Base-by-base conservation (phyloP, 768 basidiomycete species). In the Boletus coccyginus region DNA sequence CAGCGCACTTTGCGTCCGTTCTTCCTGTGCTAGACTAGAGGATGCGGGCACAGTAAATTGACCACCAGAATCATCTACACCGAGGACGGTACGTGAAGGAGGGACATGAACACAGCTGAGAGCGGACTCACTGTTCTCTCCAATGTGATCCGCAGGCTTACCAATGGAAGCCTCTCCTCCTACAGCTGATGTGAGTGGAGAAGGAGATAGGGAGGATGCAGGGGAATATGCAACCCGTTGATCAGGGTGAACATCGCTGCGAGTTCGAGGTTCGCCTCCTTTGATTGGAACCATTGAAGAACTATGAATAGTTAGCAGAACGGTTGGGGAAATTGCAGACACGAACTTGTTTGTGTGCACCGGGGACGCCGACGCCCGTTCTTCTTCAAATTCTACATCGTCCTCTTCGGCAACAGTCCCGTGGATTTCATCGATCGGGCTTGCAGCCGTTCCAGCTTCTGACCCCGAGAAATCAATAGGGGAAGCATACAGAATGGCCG, bases 321-420 rank as follows among this genome's bases (percentile, higher is more conserved):
- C 10, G 1, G 12, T 32, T 0, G 3, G 12, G 9, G 3, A 41
- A 29, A 17, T 48, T 7, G 14, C 36, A n/a, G 3, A 43, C 8
- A 38, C 33, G 32, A 36, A 62, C 61, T 36, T n/a, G 13, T 61
- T 32, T n/a, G 47, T 29, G 16, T 53, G 44, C 19, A 24, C 19
- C 40, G 50, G 44, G 5, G 52, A 3, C 0, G 35, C 17, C 4
- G 19, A 48, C 3, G 2, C 27, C 21, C 21, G 21, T 14, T 43
- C 43, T 17, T 39, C 47, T 35, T 52, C 57, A 31, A n/a, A 33
- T 32, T 36, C 56, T 3, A 38, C 44, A 9, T 51, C 21, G 21
- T 21, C 39, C 16, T 35, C 42, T 36, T 46, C 3, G 10, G 36
- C 14, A 12, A 24, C 10, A 12, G 7, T 14, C 19, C 27, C 21